Evolutionary conservation across 2,329 filamentous ascomycete species (phyloP), one percentile per base, ranked within the genome.

Genomic region (Colletotrichum phormii): DNA sequence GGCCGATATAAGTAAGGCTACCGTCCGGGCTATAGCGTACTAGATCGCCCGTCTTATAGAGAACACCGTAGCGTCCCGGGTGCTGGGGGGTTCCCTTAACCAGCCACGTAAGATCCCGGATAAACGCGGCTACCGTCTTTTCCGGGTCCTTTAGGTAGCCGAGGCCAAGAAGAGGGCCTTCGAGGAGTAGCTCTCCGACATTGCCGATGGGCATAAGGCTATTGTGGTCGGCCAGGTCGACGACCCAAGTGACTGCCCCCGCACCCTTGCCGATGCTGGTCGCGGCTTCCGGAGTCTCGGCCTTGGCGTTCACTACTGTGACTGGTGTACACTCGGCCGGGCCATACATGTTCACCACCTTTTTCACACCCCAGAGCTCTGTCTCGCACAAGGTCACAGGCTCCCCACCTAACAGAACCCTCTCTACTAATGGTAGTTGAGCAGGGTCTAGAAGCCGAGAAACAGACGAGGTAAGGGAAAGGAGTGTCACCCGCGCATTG

Each of bases 141-240:
- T 51, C 46, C 46, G 18, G 7, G 11, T 51, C 46, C 15, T 51
- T 51, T 15, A 88, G 77, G 71, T 90, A 90, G 31, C 87, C 86
- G 55, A 82, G 79, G 15, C 84, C 86, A 11, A 90, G 82, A 2
- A 85, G 81, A 0, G 87, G 87, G 0, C 85, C 84, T 69, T 83
- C 83, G n/a, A 86, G 69, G 2, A 81, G 73, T 13, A 84, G 75
- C 67, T 84, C 83, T 3, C 81, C 81, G 7, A 22, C n/a, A 24
- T 6, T 29, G 12, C 54, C 54, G 12, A 24, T 6, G 15, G 54
- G 54, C 11, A 58, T n/a, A 15, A 58, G 54, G 7, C 31, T 12
- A 22, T 13, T 18, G 46, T 80, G 22, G 26, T 58, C 54, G 24
- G 13, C 22, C n/a, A 11, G 80, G 31, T 58, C 31, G n/a, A 58